Evolutionary conservation across 2,329 filamentous ascomycete genomes (phyloP), one percentile per base, ranked within the genome.

Genomic region (Exophiala calicioides): DNA sequence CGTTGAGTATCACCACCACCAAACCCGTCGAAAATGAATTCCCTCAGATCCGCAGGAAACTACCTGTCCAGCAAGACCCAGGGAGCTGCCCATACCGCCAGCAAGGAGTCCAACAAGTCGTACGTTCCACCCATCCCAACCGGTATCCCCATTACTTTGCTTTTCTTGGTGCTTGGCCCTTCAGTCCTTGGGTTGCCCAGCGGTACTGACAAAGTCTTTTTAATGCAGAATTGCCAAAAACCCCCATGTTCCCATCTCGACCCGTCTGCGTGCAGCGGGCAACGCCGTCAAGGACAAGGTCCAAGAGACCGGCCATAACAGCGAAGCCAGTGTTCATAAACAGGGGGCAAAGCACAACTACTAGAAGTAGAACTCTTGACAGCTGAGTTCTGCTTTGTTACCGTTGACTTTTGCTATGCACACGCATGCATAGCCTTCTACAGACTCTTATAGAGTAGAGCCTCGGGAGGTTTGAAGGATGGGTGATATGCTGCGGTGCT

Each of bases 61-160:
- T 56, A 47, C 43, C 38, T 56, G 33, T 51, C 50, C 46, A 46
- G 46, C 44, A 56, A 56, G 36, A 47, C 44, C 31, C 34, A 51
- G 32, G 50, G 53, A 21, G 39, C 47, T 18, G 50, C 50, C 23
- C 43, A 47, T 39, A 16, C 36, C 6, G 53, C 47, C 8, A 47
- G 42, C 43, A 56, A 56, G 35, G 53, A 56, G 44, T 51, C 53
- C 16, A 56, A 56, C 34, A 56, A 56, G 30, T 31, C 35, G 53
- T 56, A 49, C 21, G 53, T 47, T 13, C 9, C 16, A 10, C 23
- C 15, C n/a, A n/a, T n/a, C n/a, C n/a, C n/a, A n/a, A n/a, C n/a
- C n/a, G n/a, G n/a, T 9, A 16, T 21, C n/a, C 26, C 18, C 18
- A 13, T 19, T 21, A 15, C 13, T 30, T 1, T 15, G 7, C 24